Evolutionary conservation across 108 stramenopile species (phyloP).

Genomic region (Cyclostephanos tholiformis): DNA sequence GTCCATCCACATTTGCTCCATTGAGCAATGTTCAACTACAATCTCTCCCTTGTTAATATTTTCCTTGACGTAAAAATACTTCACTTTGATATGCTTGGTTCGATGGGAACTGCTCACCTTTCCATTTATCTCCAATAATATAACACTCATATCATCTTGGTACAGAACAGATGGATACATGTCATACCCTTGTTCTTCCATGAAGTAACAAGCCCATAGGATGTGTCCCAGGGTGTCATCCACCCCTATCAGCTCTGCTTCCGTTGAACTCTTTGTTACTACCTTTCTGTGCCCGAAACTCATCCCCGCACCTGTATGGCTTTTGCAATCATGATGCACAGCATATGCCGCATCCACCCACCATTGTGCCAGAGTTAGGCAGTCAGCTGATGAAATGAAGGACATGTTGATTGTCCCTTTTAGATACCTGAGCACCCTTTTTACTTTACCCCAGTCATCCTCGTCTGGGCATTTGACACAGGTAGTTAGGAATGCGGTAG

Average conservation of each 20-base stretch:
- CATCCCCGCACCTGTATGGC: background rate
- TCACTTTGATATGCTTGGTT: background rate
- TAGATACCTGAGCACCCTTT: background rate
- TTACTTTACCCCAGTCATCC: background rate
- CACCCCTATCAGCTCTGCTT: background rate
- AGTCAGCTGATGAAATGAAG: background rate
- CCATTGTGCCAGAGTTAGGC: background rate
- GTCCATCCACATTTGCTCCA: background rate
- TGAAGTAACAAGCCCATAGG: background rate
- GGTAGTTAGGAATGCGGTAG: slow-evolving; percentile 13
- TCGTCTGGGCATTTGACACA: background rate
- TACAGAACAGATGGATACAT: background rate
- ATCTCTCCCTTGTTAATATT: background rate
- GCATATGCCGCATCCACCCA: background rate
- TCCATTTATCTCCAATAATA: background rate
- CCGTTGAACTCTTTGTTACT: background rate
- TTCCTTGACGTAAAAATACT: background rate
- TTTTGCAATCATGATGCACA: background rate
- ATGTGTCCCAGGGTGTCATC: background rate
- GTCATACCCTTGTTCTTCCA: background rate
- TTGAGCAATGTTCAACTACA: background rate
- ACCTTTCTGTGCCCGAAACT: background rate
- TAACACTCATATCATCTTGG: background rate
- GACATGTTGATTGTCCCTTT: background rate
- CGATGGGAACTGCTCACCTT: background rate